A percentile compares a stretch with the other conserved stretches of the same genome.
Evolutionary conservation across 495 filamentous ascomycete genomes (phyloP).

Genomic region (Schizothecium vesticola): DNA sequence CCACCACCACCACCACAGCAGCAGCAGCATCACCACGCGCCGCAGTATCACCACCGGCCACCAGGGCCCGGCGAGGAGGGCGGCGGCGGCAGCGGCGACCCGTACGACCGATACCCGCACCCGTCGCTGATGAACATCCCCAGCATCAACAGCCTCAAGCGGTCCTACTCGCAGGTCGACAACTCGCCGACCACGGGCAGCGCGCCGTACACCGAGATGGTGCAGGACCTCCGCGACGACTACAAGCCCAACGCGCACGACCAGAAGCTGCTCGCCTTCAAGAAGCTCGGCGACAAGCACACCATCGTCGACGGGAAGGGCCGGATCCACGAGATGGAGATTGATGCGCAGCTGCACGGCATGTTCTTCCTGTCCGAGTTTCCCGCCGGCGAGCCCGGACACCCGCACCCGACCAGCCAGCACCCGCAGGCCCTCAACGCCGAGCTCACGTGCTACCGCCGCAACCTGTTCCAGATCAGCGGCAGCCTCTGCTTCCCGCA

Average conservation of each 20-base stretch:
- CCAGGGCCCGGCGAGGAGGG: slow-evolving; percentile 17
- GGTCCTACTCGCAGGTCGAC: slow-evolving; percentile 41
- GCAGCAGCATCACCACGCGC: slow-evolving; percentile 31
- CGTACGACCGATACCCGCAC: slow-evolving; percentile 43
- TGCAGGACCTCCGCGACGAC: slow-evolving; percentile 51
- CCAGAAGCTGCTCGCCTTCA: slow-evolving; percentile 52
- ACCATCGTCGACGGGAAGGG: slow-evolving; percentile 52
- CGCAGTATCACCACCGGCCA: slow-evolving; percentile 33
- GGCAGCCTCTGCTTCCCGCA: slow-evolving; percentile 78
- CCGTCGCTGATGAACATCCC: slow-evolving; percentile 45
- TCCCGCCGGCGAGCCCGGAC: slow-evolving; percentile 53
- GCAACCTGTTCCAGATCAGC: slow-evolving; percentile 89
- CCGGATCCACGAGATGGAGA: slow-evolving; percentile 50
- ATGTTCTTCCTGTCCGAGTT: slow-evolving; percentile 96
- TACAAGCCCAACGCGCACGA: slow-evolving; percentile 52
- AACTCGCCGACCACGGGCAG: slow-evolving; percentile 17
- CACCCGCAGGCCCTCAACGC: slow-evolving; percentile 59
- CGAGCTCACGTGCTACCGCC: slow-evolving; percentile 88
- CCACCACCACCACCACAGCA: slow-evolving; percentile 27
- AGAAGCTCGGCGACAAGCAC: slow-evolving; percentile 49
- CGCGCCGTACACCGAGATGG: slow-evolving; percentile 46
- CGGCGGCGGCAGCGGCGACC: slow-evolving; percentile 33
- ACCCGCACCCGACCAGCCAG: neutral
- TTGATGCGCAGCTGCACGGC: slow-evolving; percentile 83
- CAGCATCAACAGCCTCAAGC: slow-evolving; percentile 51